phyloP scores from a whole-genome alignment of 2,329 filamentous ascomycete genomes.

The Verticillium isaacii region DNA sequence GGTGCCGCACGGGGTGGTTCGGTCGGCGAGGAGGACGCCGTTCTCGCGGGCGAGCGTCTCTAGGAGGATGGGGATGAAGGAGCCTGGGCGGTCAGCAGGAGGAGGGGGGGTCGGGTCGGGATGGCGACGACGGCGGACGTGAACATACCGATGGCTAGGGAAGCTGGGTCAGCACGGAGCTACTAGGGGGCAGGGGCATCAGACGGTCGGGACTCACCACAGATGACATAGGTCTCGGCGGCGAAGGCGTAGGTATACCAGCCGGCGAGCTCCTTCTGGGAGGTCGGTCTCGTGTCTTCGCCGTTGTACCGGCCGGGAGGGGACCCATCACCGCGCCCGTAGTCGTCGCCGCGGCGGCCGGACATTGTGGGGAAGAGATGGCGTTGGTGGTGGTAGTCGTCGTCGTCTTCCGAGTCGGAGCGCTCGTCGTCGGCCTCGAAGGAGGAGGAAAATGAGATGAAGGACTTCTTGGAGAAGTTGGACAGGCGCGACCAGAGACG shows the following conservation, averaged over 20 bases:
- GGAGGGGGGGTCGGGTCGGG: background rate
- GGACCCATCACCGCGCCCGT: constrained; percentile 32
- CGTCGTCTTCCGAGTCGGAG: constrained; percentile 36
- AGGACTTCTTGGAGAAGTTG: constrained; percentile 49
- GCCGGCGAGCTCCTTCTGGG: constrained; percentile 77
- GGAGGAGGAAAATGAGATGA: constrained; percentile 55
- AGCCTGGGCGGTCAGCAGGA: constrained; percentile 46
- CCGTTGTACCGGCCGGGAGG: constrained; percentile 57
- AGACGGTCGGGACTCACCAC: constrained; percentile 55
- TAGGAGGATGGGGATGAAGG: constrained; percentile 92
- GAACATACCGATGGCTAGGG: constrained; percentile 22
- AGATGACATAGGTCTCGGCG: constrained; percentile 93
- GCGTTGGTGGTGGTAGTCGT: constrained; percentile 3
- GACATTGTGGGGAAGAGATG: constrained; percentile 15
- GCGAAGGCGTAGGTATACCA: constrained; percentile 98
- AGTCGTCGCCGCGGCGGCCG: constrained; percentile 15
- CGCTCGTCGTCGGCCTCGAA: constrained; percentile 68
- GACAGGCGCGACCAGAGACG: constrained; percentile 46
- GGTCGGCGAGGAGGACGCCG: constrained; percentile 79
- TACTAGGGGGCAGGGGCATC: background rate
- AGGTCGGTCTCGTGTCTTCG: constrained; percentile 87
- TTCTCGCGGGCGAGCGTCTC: constrained; percentile 92
- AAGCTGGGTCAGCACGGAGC: background rate
- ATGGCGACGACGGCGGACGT: background rate
- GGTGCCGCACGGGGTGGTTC: constrained; percentile 66